phyloP scores from a whole-genome alignment of 140 eudicot genomes.

The Artemisia princeps region DNA sequence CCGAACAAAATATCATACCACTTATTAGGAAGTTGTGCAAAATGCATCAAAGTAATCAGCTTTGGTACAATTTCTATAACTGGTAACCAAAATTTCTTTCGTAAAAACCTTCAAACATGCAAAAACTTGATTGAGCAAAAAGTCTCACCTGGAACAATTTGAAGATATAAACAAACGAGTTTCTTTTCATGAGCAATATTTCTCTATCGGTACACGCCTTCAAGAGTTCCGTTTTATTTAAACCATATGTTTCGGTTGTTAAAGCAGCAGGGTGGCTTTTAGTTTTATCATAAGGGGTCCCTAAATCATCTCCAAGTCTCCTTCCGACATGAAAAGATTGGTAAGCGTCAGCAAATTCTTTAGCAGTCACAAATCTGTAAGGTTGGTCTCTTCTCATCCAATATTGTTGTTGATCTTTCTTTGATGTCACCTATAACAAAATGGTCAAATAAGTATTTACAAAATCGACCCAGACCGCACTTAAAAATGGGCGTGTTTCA shows the following conservation, averaged over 20 bases:
- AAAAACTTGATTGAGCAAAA: background rate
- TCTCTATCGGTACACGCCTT: constrained; percentile 49
- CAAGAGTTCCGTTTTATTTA: constrained; percentile 42
- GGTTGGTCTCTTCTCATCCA: constrained; percentile 41
- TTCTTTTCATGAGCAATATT: constrained; percentile 49
- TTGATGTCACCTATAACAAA: constrained; percentile 39
- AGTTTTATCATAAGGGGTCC: constrained; percentile 38
- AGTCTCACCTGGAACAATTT: constrained; percentile 41
- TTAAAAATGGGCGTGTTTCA: background rate
- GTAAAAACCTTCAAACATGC: background rate
- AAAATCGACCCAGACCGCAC: background rate
- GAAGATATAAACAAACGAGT: constrained; percentile 46
- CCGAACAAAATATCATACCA: background rate
- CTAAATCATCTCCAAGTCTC: constrained; percentile 30
- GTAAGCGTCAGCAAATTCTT: constrained; percentile 44
- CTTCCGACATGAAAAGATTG: constrained; percentile 43
- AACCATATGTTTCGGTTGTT: constrained; percentile 41
- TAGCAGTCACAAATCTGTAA: constrained; percentile 39
- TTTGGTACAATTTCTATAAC: background rate
- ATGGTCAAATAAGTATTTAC: too few relatives aligned
- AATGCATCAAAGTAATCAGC: background rate
- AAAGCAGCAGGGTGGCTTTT: constrained; percentile 63
- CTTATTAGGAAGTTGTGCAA: background rate
- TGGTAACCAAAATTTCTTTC: background rate
- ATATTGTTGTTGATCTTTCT: constrained; percentile 52